A percentile compares a stretch with the other conserved stretches of the same genome.
Conservation (phyloP, 495 filamentous ascomycete species). For the Niebla homalea region DNA sequence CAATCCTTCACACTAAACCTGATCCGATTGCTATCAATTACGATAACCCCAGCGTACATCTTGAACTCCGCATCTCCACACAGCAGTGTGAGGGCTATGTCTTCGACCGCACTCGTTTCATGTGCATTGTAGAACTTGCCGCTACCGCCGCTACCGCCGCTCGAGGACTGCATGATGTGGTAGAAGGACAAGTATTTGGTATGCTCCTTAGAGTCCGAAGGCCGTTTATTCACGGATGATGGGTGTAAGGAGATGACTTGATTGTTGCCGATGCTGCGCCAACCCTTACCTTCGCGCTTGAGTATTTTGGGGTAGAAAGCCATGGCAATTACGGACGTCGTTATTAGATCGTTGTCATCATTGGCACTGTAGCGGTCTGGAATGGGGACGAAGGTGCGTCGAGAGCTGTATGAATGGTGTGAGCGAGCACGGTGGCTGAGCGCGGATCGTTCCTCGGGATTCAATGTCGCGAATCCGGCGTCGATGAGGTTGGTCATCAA, state of each 20-base stretch:
- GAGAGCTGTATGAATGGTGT: conserved; percentile 29
- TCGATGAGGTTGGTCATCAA: conserved; percentile 70
- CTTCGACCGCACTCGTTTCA: conserved; percentile 70
- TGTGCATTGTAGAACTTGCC: conserved; percentile 79
- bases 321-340: conserved; percentile 72
- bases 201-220: conserved; percentile 25
- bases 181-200: conserved; percentile 85
- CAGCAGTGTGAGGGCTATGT: conserved; percentile 67
- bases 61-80: conserved; percentile 80
- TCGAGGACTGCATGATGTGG: conserved; percentile 73
- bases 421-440: conserved; percentile 44
- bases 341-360: conserved; percentile 61
- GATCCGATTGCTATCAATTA: conserved; percentile 75
- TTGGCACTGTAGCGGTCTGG: conserved; percentile 60
- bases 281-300: conserved; percentile 72
- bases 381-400: conserved; percentile 65
- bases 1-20: conserved; percentile 79
- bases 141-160: conserved; percentile 31
- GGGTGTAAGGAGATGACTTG: conserved; percentile 75
- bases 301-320: conserved; percentile 93
- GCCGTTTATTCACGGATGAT: conserved; percentile 69
- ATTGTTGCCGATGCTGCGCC: conserved; percentile 82
- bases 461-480: conserved; percentile 64
- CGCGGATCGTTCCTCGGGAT: conserved; percentile 47
- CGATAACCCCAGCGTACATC: conserved; percentile 74